phyloP scores from a whole-genome alignment of 345 rosid species.

The Arabis hirsuta region DNA sequence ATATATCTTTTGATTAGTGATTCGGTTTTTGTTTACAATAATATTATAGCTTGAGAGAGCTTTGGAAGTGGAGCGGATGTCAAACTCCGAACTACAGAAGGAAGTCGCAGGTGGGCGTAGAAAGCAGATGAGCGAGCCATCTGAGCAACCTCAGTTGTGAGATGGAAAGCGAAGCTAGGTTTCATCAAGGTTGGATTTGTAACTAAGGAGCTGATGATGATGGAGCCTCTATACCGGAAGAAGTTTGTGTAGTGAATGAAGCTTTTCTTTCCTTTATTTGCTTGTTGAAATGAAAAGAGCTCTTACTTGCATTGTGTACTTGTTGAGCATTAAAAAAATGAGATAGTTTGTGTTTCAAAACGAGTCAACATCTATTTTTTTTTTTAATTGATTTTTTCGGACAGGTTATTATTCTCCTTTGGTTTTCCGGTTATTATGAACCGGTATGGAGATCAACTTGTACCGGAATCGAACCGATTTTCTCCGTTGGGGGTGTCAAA shows the following conservation, averaged over 20 bases:
- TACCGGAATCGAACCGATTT: background rate
- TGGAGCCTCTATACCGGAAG: background rate
- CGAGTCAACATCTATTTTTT: too few relatives aligned
- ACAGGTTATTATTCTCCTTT: too few relatives aligned
- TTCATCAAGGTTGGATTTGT: background rate
- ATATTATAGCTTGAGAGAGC: constrained; percentile 76
- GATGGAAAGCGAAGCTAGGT: constrained; percentile 15
- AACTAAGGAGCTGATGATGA: background rate
- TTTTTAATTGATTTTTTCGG: too few relatives aligned
- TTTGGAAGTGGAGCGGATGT: constrained; percentile 78
- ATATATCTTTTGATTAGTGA: background rate
- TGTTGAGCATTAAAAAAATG: too few relatives aligned
- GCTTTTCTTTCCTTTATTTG: background rate
- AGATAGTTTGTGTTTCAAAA: too few relatives aligned
- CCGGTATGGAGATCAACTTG: background rate
- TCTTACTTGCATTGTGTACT: too few relatives aligned
- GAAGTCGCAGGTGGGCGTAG: constrained; percentile 46
- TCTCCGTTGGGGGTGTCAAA: background rate
- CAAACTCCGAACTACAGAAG: constrained; percentile 81
- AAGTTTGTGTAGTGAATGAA: constrained; percentile 26
- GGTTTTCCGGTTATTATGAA: background rate
- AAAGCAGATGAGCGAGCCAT: constrained; percentile 25
- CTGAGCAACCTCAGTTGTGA: constrained; percentile 23
- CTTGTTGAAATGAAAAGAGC: too few relatives aligned
- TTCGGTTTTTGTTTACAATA: background rate